Conservation (phyloP, 306 rosid species). For the Sphenostylis stenocarpa region DNA sequence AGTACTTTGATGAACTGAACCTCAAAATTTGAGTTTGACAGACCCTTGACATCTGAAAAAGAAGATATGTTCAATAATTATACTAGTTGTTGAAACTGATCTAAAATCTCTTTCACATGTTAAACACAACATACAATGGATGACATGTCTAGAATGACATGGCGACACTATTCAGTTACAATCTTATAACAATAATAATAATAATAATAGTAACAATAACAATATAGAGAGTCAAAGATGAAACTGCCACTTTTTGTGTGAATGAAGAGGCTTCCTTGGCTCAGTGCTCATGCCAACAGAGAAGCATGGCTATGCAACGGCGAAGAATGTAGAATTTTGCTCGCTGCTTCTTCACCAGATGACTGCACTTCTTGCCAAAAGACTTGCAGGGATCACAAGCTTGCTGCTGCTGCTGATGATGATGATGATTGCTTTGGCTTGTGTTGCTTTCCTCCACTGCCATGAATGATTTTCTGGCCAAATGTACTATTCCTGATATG, state of each 20-base stretch:
- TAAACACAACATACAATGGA: conserved; percentile 14
- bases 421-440: conserved; percentile 27
- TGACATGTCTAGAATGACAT: conserved; percentile 25
- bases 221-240: background rate
- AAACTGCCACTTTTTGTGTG: background rate
- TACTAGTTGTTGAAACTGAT: conserved; percentile 18
- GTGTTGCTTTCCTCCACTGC: conserved; percentile 47
- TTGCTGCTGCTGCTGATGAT: conserved; percentile 25
- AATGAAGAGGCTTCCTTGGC: background rate
- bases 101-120: conserved; percentile 23
- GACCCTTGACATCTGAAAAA: conserved; percentile 19
- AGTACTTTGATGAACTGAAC: background rate
- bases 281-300: conserved; percentile 40
- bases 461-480: conserved; percentile 41
- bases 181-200: background rate
- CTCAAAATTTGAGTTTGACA: conserved; percentile 6
- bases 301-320: conserved; percentile 37
- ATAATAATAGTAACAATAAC: background rate
- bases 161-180: conserved; percentile 17
- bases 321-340: conserved; percentile 42
- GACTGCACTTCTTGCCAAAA: conserved; percentile 68
- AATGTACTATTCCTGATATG: background rate
- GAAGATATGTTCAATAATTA: conserved; percentile 16
- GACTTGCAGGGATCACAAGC: conserved; percentile 60
- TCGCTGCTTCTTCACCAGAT: conserved; percentile 38